Percentiles rank a stretch among this genome's conserved stretches.
Evolutionary conservation across 495 filamentous ascomycete species (phyloP).

Genomic region (Hypoxylon fragiforme): DNA sequence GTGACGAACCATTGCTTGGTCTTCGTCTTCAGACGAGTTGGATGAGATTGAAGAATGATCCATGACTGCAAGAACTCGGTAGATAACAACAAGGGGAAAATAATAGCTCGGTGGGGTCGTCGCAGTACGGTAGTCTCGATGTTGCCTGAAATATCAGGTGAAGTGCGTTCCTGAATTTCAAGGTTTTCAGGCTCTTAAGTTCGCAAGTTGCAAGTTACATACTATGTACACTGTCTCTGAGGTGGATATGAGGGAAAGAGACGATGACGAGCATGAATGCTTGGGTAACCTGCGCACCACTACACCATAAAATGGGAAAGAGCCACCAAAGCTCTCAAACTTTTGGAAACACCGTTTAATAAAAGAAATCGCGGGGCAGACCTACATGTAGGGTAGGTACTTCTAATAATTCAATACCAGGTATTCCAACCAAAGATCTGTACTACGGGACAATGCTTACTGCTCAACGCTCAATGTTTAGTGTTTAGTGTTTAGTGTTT

Average conservation of each 20-base stretch:
- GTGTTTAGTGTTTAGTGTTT: too few species aligned
- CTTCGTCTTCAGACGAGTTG: constrained; percentile 31
- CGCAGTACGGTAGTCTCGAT: neutral
- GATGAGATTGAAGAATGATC: constrained; percentile 7
- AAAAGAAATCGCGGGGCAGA: constrained; percentile 12
- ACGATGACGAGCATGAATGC: neutral
- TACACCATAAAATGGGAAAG: neutral
- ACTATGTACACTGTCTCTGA: neutral
- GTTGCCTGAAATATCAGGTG: neutral
- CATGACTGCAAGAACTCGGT: neutral
- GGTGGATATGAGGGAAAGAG: neutral
- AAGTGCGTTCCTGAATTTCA: neutral
- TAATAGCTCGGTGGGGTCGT: too few species aligned
- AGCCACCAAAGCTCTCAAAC: neutral
- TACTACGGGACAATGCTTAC: constrained; percentile 4
- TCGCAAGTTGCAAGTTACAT: too few species aligned
- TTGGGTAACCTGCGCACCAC: neutral
- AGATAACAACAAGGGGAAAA: neutral
- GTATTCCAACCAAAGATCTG: too few species aligned
- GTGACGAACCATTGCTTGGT: constrained; percentile 24
- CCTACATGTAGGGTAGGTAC: too few species aligned
- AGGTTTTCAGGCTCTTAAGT: too few species aligned
- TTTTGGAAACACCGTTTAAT: neutral
- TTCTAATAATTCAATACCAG: too few species aligned
- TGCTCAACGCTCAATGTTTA: constrained; percentile 12